Evolutionary conservation across 129 eudicot genomes (phyloP), one percentile per base, ranked within the genome.

Genomic region (Rutidosis leptorrhynchoides): DNA sequence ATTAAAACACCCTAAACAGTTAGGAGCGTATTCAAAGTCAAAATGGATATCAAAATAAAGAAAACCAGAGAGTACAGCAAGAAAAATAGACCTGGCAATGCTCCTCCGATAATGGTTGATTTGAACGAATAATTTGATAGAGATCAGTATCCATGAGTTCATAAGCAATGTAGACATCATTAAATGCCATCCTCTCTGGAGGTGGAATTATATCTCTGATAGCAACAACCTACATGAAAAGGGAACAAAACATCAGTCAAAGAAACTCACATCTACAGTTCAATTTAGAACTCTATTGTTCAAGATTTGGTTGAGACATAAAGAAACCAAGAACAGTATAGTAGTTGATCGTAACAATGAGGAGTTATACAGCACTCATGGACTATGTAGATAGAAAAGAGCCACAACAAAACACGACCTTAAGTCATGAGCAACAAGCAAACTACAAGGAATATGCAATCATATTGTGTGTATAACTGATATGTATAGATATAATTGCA

Each of bases 101-200:
- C 80, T 84, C 90, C 73, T 87, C 96, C 9, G 97, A 83, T 40
- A 91, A 69, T 19, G 78, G 59, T 81, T 90, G 97, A 62, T 87
- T 83, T 27, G 97, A 87, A 23, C 88, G 86, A 58, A 91, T 91
- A 22, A 91, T 85, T 66, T 90, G 97, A 73, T 87, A 92, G 40
- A 90, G 97, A 79, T 90, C 97, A 40, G 96, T 88, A 73, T 88
- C 96, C 96, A 89, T 90, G 65, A 86, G 89, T 65, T 87, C 97
- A 77, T 84, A 84, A 8, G 86, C 95, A 77, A 90, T 87, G 79
- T 90, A 90, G 28, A 90, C 97, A 63, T 90, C 97, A 68, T 81
- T 87, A 52, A 87, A 91, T 15, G 76, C 76, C 30, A 46, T 77
- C 85, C 90, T 83, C 24, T 67, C 81, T 0, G 94, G 90, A 10